phyloP scores from a whole-genome alignment of 1,139 yeast species.

The Kodamaea plutei region DNA sequence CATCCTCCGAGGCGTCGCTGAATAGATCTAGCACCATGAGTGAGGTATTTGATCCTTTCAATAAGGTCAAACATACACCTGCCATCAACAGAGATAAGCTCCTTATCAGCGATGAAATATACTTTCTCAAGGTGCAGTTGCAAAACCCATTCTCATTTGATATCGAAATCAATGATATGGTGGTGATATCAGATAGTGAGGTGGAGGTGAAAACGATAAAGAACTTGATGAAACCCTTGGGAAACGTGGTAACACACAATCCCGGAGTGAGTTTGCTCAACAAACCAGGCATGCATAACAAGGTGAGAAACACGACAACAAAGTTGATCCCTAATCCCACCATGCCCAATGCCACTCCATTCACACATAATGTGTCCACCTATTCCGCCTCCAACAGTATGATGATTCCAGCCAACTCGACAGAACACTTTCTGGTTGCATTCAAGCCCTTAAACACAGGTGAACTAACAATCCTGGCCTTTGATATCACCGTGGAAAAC shows the following conservation, averaged over 20 bases:
- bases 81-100: constrained; percentile 27
- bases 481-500: constrained; percentile 25
- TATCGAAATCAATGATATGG: constrained; percentile 54
- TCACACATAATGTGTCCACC: constrained; percentile 6
- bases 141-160: constrained; percentile 85
- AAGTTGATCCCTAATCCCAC: constrained; percentile 1
- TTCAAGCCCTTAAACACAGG: constrained; percentile 35
- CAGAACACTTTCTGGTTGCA: constrained; percentile 30
- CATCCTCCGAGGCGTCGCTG: constrained; percentile 1
- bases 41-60: constrained; percentile 34
- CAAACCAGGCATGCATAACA: constrained; percentile 6
- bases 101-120: constrained; percentile 53
- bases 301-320: constrained; percentile 4
- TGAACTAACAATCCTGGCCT: constrained; percentile 27
- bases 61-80: constrained; percentile 13
- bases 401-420: constrained; percentile 26
- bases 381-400: constrained; percentile 6
- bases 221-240: constrained; percentile 9
- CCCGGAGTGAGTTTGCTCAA: not conserved
- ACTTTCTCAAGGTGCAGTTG: constrained; percentile 50
- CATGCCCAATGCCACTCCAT: constrained; percentile 2
- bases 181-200: constrained; percentile 33
- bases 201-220: constrained; percentile 28
- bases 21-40: constrained; percentile 2
- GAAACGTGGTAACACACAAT: constrained; percentile 2